Evolutionary conservation across 371 early-diverging fungal species (phyloP).

Genomic region (Mortierella sp.): DNA sequence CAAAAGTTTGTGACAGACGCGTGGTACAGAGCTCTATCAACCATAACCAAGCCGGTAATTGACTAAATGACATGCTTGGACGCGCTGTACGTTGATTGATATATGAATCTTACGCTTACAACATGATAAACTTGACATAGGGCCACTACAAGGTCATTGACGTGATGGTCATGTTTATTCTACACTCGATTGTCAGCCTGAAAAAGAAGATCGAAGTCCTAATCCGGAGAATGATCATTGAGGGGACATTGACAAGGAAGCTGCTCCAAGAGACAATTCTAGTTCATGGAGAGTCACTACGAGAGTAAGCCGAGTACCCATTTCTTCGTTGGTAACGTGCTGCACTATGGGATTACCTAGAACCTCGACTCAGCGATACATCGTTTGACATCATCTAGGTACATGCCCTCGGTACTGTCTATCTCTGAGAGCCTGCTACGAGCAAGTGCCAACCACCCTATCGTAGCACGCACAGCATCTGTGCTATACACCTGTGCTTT

Average conservation of each 20-base stretch:
- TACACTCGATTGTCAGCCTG: slow-evolving; percentile 72
- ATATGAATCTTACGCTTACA: not conserved
- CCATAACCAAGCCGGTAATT: slow-evolving; percentile 34
- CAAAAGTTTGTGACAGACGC: slow-evolving; percentile 78
- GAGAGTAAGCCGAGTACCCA: slow-evolving; percentile 52
- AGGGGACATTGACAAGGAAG: slow-evolving; percentile 58
- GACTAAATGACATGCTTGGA: not conserved
- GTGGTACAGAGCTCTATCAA: slow-evolving; percentile 71
- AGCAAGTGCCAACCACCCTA: slow-evolving; percentile 60
- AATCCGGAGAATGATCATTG: slow-evolving; percentile 67
- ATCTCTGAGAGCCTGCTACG: slow-evolving; percentile 73
- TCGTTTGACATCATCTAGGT: slow-evolving; percentile 23
- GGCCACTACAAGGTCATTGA: slow-evolving; percentile 67
- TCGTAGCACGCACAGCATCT: slow-evolving; percentile 60
- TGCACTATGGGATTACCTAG: no score
- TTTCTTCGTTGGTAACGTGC: no score
- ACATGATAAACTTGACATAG: slow-evolving; percentile 17
- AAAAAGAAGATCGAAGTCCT: slow-evolving; percentile 73
- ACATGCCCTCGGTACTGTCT: slow-evolving; percentile 69
- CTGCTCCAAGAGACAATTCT: slow-evolving; percentile 66
- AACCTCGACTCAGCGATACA: no score
- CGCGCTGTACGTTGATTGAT: not conserved
- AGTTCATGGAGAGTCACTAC: slow-evolving; percentile 61
- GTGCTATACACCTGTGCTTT: slow-evolving; percentile 63
- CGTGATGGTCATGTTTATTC: slow-evolving; percentile 70